Evolutionary conservation across 2,329 filamentous ascomycete genomes (phyloP).

Genomic region (Diplodia seriata): DNA sequence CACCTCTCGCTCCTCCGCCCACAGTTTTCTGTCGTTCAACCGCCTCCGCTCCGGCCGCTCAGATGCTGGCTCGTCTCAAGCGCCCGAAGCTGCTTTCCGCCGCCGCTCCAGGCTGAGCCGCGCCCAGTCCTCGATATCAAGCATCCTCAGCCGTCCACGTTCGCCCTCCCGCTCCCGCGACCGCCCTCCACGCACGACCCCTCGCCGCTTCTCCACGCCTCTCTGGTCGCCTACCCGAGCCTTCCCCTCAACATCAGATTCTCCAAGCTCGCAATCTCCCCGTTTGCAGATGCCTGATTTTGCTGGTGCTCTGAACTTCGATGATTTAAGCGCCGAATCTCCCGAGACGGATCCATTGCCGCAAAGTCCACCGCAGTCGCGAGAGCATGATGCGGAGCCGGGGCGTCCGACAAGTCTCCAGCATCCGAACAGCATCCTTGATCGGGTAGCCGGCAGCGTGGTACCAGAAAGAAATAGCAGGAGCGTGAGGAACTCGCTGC

Average conservation of each 20-base stretch:
- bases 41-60: slow-evolving; percentile 42
- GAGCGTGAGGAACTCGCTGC: slow-evolving; percentile 52
- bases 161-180: slow-evolving; percentile 30
- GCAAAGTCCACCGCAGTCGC: not conserved
- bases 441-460: slow-evolving; percentile 29
- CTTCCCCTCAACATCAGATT: slow-evolving; percentile 38
- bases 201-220: slow-evolving; percentile 36
- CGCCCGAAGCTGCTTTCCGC: slow-evolving; percentile 37
- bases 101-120: slow-evolving; percentile 45
- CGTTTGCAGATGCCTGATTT: slow-evolving; percentile 46
- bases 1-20: slow-evolving; percentile 37
- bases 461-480: slow-evolving; percentile 46
- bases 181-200: slow-evolving; percentile 35
- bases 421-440: slow-evolving; percentile 29
- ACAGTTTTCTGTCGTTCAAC: slow-evolving; percentile 42
- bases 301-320: slow-evolving; percentile 45
- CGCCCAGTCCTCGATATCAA: slow-evolving; percentile 47
- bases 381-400: slow-evolving; percentile 13
- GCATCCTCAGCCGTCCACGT: slow-evolving; percentile 36
- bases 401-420: slow-evolving; percentile 18
- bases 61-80: slow-evolving; percentile 44
- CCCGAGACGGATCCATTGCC: slow-evolving; percentile 8
- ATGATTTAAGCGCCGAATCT: slow-evolving; percentile 40
- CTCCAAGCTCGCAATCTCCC: slow-evolving; percentile 43
- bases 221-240: slow-evolving; percentile 34